phyloP scores from a whole-genome alignment of 805 yeast species.

The Myxozyma lipomycoides region DNA sequence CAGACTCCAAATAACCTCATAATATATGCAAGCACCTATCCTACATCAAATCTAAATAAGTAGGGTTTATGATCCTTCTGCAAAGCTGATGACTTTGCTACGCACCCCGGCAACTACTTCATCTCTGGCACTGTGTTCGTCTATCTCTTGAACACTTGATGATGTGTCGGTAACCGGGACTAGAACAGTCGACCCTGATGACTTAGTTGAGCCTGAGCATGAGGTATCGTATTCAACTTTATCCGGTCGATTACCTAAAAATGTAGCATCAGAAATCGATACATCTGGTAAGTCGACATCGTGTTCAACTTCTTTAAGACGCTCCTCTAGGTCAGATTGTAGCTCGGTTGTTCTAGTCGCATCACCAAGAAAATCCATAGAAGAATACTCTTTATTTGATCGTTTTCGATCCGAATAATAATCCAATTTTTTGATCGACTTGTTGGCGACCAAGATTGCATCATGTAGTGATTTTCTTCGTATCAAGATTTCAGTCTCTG shows the following conservation, averaged over 20 bases:
- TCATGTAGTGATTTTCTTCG: constrained; percentile 18
- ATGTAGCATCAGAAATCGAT: not conserved
- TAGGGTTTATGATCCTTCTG: not conserved
- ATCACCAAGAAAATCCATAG: constrained; percentile 9
- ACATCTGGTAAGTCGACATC: not conserved
- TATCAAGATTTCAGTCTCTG: constrained; percentile 3
- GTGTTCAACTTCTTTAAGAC: constrained; percentile 16
- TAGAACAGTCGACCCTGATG: not conserved
- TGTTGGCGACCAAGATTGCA: constrained; percentile 18
- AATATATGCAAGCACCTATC: no score
- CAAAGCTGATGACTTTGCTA: constrained; percentile 7
- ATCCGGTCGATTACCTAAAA: not conserved
- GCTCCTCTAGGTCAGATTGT: constrained; percentile 9
- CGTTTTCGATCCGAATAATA: constrained; percentile 23
- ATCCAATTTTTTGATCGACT: constrained; percentile 21
- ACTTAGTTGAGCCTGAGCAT: not conserved
- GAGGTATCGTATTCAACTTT: not conserved
- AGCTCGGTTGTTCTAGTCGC: not conserved
- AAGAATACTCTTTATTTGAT: constrained; percentile 21
- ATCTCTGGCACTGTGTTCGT: not conserved
- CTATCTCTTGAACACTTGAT: not conserved
- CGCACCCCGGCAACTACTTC: constrained; percentile 6
- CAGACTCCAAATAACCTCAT: no score
- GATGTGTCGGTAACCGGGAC: not conserved
- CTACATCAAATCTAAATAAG: not conserved